phyloP scores from a whole-genome alignment of 352 stramenopile species.

The Globisporangium irregulare region DNA sequence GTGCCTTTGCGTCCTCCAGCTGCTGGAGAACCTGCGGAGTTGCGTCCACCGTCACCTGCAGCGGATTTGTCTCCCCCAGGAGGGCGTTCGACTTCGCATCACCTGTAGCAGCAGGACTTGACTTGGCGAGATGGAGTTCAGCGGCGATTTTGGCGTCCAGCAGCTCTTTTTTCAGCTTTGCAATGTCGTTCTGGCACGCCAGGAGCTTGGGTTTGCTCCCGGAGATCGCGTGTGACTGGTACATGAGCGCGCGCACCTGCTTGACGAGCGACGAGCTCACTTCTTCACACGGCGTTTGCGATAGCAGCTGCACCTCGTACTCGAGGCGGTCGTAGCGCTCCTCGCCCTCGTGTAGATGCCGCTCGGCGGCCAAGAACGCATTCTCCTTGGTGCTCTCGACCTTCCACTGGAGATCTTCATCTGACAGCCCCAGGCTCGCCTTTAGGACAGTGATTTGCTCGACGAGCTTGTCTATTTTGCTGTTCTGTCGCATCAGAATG shows the following conservation, averaged over 20 bases:
- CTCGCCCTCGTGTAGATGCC: slow-evolving; percentile 47
- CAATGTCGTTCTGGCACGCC: slow-evolving; percentile 33
- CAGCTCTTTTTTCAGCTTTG: slow-evolving; percentile 42
- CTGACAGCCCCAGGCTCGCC: slow-evolving; percentile 61
- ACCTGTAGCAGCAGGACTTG: not conserved
- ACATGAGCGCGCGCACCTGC: slow-evolving; percentile 30
- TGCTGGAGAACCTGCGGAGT: not conserved
- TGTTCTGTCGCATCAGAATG: slow-evolving; percentile 37
- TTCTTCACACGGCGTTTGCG: slow-evolving; percentile 54
- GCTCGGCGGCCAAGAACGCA: slow-evolving; percentile 60
- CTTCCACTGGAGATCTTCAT: slow-evolving; percentile 80
- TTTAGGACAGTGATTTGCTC: slow-evolving; percentile 79
- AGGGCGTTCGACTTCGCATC: not conserved
- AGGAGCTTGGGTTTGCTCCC: slow-evolving; percentile 37
- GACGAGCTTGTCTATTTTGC: slow-evolving; percentile 59
- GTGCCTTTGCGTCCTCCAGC: slow-evolving; percentile 40
- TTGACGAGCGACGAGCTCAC: slow-evolving; percentile 38
- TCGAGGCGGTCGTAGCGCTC: slow-evolving; percentile 66
- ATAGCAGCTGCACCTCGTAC: slow-evolving; percentile 62
- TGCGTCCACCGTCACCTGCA: not conserved
- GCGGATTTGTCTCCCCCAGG: not conserved
- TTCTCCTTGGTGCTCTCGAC: slow-evolving; percentile 75
- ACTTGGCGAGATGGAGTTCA: slow-evolving; percentile 40
- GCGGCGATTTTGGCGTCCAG: slow-evolving; percentile 35
- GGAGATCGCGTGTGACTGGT: slow-evolving; percentile 35